phyloP scores from a whole-genome alignment of 2,329 filamentous ascomycete species.

The Fusarium caatingaense region DNA sequence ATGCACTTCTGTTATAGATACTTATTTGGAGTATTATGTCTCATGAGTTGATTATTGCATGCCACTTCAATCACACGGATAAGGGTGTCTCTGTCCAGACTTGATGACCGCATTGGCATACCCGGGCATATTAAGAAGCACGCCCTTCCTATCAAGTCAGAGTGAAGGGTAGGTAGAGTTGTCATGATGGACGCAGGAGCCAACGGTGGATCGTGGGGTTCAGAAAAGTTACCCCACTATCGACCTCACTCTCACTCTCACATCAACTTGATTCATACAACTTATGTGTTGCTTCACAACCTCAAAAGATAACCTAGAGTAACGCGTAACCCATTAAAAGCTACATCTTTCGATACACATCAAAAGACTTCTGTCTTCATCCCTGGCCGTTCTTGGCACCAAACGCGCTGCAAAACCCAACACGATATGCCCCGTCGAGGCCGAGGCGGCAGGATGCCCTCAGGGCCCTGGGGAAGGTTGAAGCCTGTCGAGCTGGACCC shows the following conservation, averaged over 20 bases:
- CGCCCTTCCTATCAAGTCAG: not conserved
- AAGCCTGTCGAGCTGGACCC: slow-evolving; percentile 81
- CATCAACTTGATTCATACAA: slow-evolving; percentile 26
- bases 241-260: slow-evolving; percentile 12
- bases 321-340: not conserved
- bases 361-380: not conserved
- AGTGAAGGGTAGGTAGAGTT: not conserved
- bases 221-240: slow-evolving; percentile 31
- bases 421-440: slow-evolving; percentile 47
- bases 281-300: not conserved
- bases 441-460: slow-evolving; percentile 52
- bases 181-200: slow-evolving; percentile 24
- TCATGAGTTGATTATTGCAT: not conserved
- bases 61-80: not conserved
- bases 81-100: not conserved
- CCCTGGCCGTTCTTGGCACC: not conserved
- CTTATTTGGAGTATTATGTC: not conserved
- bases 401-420: not conserved
- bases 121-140: not conserved
- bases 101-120: not conserved
- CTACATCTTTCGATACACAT: not conserved
- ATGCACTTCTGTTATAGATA: not conserved
- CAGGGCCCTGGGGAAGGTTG: slow-evolving; percentile 75
- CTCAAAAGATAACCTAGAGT: not conserved
- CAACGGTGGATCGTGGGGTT: slow-evolving; percentile 33